Base-by-base conservation (phyloP, 2,329 filamentous ascomycete genomes). In the Colletotrichum orchidophilum region DNA sequence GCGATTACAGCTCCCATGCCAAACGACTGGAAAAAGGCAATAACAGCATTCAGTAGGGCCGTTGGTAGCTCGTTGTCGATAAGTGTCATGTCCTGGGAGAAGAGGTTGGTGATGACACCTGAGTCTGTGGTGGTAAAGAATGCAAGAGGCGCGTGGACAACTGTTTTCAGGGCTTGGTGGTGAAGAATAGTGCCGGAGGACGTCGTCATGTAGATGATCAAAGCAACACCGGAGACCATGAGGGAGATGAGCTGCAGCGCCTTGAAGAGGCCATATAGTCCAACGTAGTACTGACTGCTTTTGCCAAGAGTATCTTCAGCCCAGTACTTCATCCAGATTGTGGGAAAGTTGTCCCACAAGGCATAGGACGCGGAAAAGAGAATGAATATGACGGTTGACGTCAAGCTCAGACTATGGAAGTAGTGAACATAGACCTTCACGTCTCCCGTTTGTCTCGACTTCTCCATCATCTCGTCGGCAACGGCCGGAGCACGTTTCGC, bases 1-100 rank as follows among this genome's bases (percentile, higher is more conserved):
- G 81, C 81, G n/a, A 87, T 83, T 0, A 88, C 77, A 3, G 79
- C 80, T 57, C 83, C 80, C 75, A 86, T 83, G 18, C 80, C 81
- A 13, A 86, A 74, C 26, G 73, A 63, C 27, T 71, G 62, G 29
- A 75, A 68, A 26, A 73, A 33, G 8, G 67, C 60, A 6, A 76
- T 29, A 3, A 70, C 33, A 1, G 74, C 39, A 50, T 80, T 80
- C 1, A 79, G 63, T 12, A 81, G 62, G 0, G 76, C 63, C 50
- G 74, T 71, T 1, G 81, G 78, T 7, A 82, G 74, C 61, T 81
- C 77, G 2, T 74, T 76, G 35, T 83, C 81, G 26, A 82, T 76
- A 0, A 83, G 74, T 0, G 76, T 76, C 69, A 82, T 76, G 35
- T 84, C 82, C 50, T 83, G 81, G 12, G 80, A 81, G 70, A 84